phyloP scores from a whole-genome alignment of 2,329 filamentous ascomycete species.

The Alternaria panax region DNA sequence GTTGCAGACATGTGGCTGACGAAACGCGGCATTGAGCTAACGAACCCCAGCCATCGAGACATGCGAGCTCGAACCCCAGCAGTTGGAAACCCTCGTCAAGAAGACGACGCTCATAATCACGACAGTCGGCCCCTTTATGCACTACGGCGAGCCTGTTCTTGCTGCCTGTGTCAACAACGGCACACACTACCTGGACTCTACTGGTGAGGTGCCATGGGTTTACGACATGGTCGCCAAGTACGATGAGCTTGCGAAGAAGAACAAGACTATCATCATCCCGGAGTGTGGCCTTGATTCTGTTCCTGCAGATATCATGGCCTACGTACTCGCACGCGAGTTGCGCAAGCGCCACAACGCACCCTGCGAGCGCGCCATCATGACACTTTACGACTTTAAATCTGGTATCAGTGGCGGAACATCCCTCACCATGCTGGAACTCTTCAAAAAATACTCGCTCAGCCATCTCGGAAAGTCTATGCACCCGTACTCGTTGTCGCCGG shows the following conservation, averaged over 20 bases:
- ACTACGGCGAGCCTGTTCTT: slow-evolving; percentile 69
- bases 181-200: slow-evolving; percentile 73
- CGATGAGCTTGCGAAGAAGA: slow-evolving; percentile 65
- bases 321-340: slow-evolving; percentile 61
- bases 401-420: slow-evolving; percentile 65
- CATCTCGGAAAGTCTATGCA: slow-evolving; percentile 58
- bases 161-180: slow-evolving; percentile 70
- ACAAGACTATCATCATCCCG: slow-evolving; percentile 67
- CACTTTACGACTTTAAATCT: slow-evolving; percentile 61
- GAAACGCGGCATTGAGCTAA: slow-evolving; percentile 4
- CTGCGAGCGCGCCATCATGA: slow-evolving; percentile 60
- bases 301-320: slow-evolving; percentile 65
- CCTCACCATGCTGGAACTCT: slow-evolving; percentile 68
- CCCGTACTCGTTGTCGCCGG: slow-evolving; percentile 61
- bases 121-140: slow-evolving; percentile 68
- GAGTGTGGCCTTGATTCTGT: slow-evolving; percentile 68
- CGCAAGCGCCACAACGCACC: slow-evolving; percentile 60
- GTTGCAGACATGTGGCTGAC: background rate
- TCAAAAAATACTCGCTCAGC: slow-evolving; percentile 57
- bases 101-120: slow-evolving; percentile 67
- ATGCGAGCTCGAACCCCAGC: slow-evolving; percentile 55
- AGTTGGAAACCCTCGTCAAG: slow-evolving; percentile 60
- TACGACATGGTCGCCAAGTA: slow-evolving; percentile 68
- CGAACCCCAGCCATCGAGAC: slow-evolving; percentile 49
- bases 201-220: slow-evolving; percentile 71